Conservation (phyloP, 2,329 filamentous ascomycete genomes). For the Cryphonectria parasitica region DNA sequence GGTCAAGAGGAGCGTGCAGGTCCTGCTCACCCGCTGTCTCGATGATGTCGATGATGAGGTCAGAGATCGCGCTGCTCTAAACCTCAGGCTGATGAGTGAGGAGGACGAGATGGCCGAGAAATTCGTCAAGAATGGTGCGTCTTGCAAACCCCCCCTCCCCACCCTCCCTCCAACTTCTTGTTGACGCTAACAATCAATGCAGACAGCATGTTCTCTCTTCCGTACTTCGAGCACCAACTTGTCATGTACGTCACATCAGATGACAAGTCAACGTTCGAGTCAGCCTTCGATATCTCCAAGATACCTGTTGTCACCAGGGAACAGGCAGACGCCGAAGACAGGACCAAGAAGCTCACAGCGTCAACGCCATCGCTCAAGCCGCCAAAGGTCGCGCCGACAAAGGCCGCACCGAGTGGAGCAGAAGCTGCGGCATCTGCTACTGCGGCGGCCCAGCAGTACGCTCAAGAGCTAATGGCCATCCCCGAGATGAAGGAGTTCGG, state of each 20-base stretch:
- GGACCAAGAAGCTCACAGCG: conserved; percentile 94
- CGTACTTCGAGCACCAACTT: conserved; percentile 94
- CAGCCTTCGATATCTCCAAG: conserved; percentile 86
- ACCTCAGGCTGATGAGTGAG: conserved; percentile 88
- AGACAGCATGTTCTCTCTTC: conserved; percentile 93
- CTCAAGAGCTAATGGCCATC: conserved; percentile 83
- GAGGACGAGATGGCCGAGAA: conserved; percentile 83
- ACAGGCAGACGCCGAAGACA: conserved; percentile 93
- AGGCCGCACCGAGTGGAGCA: conserved; percentile 69
- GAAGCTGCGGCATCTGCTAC: conserved; percentile 78
- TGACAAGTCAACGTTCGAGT: conserved; percentile 81
- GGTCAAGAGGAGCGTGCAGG: conserved; percentile 92
- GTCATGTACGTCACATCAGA: conserved; percentile 97
- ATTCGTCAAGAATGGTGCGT: conserved; percentile 89
- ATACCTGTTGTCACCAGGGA: conserved; percentile 94
- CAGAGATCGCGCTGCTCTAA: conserved; percentile 90
- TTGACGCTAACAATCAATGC: neutral
- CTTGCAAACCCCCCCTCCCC: conserved; percentile 13
- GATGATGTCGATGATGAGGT: conserved; percentile 99
- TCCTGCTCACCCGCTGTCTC: conserved; percentile 88
- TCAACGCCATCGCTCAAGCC: conserved; percentile 93
- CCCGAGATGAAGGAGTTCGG: conserved; percentile 92
- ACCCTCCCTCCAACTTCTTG: neutral
- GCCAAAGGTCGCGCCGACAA: conserved; percentile 77
- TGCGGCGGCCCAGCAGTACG: conserved; percentile 84